These are phyloP conservation scores for Pythium utonaiense DNA, from an alignment of 352 stramenopile genomes.

Conservation along the genomic window DNA sequence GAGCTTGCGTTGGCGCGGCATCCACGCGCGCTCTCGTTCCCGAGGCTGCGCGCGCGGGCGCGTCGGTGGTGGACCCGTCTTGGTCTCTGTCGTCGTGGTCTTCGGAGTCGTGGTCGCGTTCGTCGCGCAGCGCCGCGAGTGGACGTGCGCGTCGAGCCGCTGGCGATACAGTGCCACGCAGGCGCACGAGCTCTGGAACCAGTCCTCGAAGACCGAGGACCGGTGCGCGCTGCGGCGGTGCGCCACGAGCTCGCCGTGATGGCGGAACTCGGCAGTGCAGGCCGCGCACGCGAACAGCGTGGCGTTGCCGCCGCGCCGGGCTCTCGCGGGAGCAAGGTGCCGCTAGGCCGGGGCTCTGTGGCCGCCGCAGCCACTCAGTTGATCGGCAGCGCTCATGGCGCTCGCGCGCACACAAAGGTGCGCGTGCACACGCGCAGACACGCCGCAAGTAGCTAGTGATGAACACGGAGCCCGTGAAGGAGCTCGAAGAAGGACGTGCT, in stretches of 20 bases:
- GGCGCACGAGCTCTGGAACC: constrained; percentile 3
- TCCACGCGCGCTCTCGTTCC: too few species aligned
- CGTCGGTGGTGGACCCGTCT: too few species aligned
- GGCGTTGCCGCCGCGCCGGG: background rate
- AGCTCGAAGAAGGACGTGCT: too few species aligned
- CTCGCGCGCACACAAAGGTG: too few species aligned
- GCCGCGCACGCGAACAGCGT: background rate
- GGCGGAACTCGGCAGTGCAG: background rate
- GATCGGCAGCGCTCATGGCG: constrained; percentile 1
- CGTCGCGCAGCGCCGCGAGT: background rate
- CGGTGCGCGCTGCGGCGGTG: constrained; percentile 2
- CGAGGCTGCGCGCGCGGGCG: too few species aligned
- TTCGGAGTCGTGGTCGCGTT: too few species aligned
- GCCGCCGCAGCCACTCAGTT: background rate
- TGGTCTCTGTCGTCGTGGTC: too few species aligned
- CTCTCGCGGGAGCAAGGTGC: background rate
- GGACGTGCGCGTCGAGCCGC: background rate
- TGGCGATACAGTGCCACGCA: background rate
- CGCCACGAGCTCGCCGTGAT: constrained; percentile 2
- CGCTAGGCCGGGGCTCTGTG: background rate
- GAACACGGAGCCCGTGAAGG: too few species aligned
- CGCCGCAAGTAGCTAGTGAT: background rate
- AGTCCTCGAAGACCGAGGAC: constrained; percentile 2
- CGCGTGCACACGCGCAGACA: background rate
- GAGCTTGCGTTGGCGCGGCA: too few species aligned